phyloP scores from a whole-genome alignment of 2,329 filamentous ascomycete genomes.

The Dissoconium aciculare region DNA sequence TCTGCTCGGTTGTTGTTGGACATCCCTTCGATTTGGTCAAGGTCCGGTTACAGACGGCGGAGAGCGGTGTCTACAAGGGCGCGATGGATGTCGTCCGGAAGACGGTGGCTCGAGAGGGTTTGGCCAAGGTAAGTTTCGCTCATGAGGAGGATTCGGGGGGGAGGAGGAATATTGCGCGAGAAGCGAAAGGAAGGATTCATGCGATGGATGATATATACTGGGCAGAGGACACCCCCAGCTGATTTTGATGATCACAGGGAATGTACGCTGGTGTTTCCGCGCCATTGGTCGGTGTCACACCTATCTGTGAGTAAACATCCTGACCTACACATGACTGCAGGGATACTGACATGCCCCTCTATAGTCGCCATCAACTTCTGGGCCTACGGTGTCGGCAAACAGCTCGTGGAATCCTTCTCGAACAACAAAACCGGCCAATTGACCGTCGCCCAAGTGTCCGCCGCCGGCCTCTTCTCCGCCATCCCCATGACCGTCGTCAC shows the following conservation, averaged over 20 bases:
- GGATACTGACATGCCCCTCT: conserved; percentile 2
- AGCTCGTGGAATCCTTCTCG: conserved; percentile 57
- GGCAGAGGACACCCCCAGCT: too few species aligned
- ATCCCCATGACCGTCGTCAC: conserved; percentile 96
- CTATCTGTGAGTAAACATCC: conserved; percentile 70
- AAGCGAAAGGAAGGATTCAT: background rate
- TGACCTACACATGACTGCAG: background rate
- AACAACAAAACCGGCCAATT: conserved; percentile 54
- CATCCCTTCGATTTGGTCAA: conserved; percentile 98
- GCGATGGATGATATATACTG: background rate
- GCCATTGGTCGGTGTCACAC: conserved; percentile 86
- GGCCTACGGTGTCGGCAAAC: conserved; percentile 92
- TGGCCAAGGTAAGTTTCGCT: conserved; percentile 37
- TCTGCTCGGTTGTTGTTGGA: conserved; percentile 83
- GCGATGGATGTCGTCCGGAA: conserved; percentile 85
- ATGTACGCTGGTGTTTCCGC: conserved; percentile 95
- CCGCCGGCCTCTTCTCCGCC: conserved; percentile 66
- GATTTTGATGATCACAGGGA: conserved; percentile 45
- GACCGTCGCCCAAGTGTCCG: conserved; percentile 72
- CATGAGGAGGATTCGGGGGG: conserved; percentile 1
- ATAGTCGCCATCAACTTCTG: conserved; percentile 53
- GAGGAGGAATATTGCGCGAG: background rate
- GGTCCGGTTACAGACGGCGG: conserved; percentile 89
- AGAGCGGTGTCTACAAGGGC: conserved; percentile 77
- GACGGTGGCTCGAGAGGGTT: conserved; percentile 73